Evolutionary conservation across 768 basidiomycete genomes (phyloP), one percentile per base, ranked within the genome.

Genomic region (Leccinum aurantiacum): DNA sequence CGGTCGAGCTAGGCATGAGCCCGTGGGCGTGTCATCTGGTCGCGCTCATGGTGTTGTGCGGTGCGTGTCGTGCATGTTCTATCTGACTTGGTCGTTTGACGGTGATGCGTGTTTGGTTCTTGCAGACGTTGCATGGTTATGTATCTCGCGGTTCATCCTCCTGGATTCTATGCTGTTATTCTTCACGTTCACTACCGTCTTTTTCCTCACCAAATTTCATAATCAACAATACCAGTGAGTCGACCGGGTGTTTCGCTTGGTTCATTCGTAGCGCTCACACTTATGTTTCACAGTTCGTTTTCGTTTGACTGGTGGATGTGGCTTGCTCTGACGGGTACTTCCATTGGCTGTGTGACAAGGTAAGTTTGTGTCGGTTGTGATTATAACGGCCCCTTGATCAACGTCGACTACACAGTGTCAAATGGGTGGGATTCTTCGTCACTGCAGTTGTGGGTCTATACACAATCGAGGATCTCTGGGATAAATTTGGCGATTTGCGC

Each of bases 111-210:
- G 14, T 13, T 10, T 19, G 24, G 4, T 44, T n/a, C 24, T 2
- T 29, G 5, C 29, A 97, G 97, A 99, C 76, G 86, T 98, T 61
- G 95, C 91, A 62, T 99, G 95, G 97, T 75, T 98, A 49, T 90
- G 88, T 67, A 99, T 98, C 71, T 96, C 95, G 29, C 87, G 96
- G 25, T 99, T 99, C 74, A 95, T 98, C 75, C 87, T 99, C 38
- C 81, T 99, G 68, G 97, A 99, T 73, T 95, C 97, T 22, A 97
- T 99, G 93, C 79, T 99, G n/a, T 79, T 99, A 35, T 97, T 96
- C 82, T 98, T 99, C 80, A 98, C 97, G 44, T 93, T 98, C 81
- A 88, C 92, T 70, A 95, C 95, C 47, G 91, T 96, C 66, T 95
- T 96, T 76, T 93, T 90, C 72, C 79, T 98, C 53, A 87, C 92